Evolutionary conservation across 1,284 basidiomycete species (phyloP), one percentile per base, ranked within the genome.

Genomic region (Leccinum griseonigrum): DNA sequence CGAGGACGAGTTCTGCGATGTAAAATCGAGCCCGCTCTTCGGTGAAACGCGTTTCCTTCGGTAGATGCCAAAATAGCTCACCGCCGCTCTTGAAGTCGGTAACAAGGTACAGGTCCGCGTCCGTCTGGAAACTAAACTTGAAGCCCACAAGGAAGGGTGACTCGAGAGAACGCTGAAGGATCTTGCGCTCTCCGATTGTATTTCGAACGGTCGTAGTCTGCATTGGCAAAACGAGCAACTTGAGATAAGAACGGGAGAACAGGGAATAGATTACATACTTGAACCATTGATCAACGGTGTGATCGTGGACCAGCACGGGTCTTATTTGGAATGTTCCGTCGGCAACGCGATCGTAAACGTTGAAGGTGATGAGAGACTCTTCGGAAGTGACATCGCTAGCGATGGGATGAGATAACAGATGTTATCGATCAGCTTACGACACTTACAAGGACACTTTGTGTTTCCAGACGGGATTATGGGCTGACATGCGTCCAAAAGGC

Each of bases 81-180:
- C 97, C 97, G 8, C 97, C 97, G 67, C 91, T 93, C 84, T 99
- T 99, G 82, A 98, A 99, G 78, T 99, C 97, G 61, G 97, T 99
- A 54, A 99, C 92, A 68, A 99, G 88, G 76, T 97, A 99, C 38
- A 99, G 82, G 74, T 99, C 96, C 56, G 89, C 83, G 68, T 97
- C 95, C 4, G 95, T 97, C 78, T 99, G 97, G 83, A 99, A 99
- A 68, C 89, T 92, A 72, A 99, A 99, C 78, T 99, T 99, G 74
- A 99, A 84, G 14, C 97, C 97, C 63, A 99, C 95, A 46, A 99
- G 86, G 86, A 99, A 99, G 0, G 97, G 97, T 34, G 91, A 96
- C 68, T 97, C 94, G 55, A 97, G 79, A 34, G 93, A 96, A 60
- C 94, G 87, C 76, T 99, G 96, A 26, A 99, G 85, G 72, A 99